Evolutionary conservation across 2,329 filamentous ascomycete genomes (phyloP).

Genomic region (Aspergillus pseudoglaucus): DNA sequence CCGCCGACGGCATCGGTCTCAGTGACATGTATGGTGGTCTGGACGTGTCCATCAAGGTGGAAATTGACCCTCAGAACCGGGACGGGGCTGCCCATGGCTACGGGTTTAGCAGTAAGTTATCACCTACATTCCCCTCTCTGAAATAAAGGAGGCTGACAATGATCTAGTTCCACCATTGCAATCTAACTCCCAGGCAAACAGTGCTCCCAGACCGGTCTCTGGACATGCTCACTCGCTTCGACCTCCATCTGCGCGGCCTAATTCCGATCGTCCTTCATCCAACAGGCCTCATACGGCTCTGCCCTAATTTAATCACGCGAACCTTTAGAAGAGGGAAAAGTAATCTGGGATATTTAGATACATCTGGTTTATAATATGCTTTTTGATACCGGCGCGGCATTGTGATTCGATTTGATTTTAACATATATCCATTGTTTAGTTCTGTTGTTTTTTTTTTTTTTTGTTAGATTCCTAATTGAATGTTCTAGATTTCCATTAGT

Average conservation of each 20-base stretch:
- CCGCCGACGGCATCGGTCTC: slow-evolving; percentile 48
- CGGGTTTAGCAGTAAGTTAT: slow-evolving; percentile 42
- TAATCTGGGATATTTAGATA: neutral
- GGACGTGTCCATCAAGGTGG: slow-evolving; percentile 41
- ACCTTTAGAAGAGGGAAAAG: neutral
- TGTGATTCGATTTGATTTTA: neutral
- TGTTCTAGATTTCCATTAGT: neutral
- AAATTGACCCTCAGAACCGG: slow-evolving; percentile 39
- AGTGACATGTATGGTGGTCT: slow-evolving; percentile 37
- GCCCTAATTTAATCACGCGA: neutral
- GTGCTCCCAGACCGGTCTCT: slow-evolving; percentile 7
- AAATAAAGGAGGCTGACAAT: slow-evolving; percentile 1
- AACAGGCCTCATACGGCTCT: neutral
- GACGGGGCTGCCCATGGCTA: slow-evolving; percentile 42
- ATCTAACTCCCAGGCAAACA: slow-evolving; percentile 6
- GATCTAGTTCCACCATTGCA: slow-evolving; percentile 14
- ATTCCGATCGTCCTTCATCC: slow-evolving; percentile 11
- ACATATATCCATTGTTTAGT: neutral
- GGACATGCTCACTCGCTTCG: slow-evolving; percentile 2
- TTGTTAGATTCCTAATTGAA: neutral
- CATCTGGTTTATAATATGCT: neutral
- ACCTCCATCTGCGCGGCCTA: slow-evolving; percentile 8
- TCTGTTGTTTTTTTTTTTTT: neutral
- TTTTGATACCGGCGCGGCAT: neutral
- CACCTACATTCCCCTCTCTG: neutral